Conservation (phyloP, 768 basidiomycete genomes). For the Russula dissimulans region DNA sequence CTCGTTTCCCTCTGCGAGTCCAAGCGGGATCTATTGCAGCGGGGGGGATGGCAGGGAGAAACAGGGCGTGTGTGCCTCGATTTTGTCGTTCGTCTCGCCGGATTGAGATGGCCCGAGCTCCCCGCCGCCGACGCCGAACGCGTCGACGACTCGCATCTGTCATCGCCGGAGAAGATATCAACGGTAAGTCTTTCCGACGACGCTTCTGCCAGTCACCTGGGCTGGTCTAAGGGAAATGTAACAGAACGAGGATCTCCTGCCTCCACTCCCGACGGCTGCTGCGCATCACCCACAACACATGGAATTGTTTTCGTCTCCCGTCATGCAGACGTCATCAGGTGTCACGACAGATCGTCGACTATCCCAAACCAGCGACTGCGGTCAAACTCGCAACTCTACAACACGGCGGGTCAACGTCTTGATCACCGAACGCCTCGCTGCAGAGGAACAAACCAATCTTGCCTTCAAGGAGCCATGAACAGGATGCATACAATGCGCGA, state of each 20-base stretch:
- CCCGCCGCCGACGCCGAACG: neutral
- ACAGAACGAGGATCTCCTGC: constrained; percentile 9
- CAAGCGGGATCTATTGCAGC: constrained; percentile 25
- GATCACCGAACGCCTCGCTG: constrained; percentile 18
- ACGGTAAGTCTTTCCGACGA: neutral
- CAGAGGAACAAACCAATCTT: constrained; percentile 6
- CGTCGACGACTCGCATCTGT: neutral
- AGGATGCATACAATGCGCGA: constrained; percentile 16
- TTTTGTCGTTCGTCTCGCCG: constrained; percentile 25
- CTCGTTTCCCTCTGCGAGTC: constrained; percentile 28
- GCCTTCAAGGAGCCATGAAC: constrained; percentile 14
- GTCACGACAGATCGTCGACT: constrained; percentile 9
- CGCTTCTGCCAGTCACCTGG: neutral
- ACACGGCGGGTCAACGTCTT: constrained; percentile 9
- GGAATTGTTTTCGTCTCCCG: constrained; percentile 2
- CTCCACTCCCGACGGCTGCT: constrained; percentile 15
- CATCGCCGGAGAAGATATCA: constrained; percentile 3
- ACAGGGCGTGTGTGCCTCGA: constrained; percentile 24
- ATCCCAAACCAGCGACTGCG: constrained; percentile 9
- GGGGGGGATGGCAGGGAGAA: constrained; percentile 23
- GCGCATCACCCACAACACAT: constrained; percentile 17
- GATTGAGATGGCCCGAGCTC: constrained; percentile 21
- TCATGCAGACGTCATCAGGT: constrained; percentile 14
- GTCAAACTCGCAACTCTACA: neutral
- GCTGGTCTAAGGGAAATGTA: constrained; percentile 1